These are phyloP conservation scores for Triticum dicoccoides DNA, from an alignment of 176 grass and related monocot species.

Conservation along the genomic window DNA sequence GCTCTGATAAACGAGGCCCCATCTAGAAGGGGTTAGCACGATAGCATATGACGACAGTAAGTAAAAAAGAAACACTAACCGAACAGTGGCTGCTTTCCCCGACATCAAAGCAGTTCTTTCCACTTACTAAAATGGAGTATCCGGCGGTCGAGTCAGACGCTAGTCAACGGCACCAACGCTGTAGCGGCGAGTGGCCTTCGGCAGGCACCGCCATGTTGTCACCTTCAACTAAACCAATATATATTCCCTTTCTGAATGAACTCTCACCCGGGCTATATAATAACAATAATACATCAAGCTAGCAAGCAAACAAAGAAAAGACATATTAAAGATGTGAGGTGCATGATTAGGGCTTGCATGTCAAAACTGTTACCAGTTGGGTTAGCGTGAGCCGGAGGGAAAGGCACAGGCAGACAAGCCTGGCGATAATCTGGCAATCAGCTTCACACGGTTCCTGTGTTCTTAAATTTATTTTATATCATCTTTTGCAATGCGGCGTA, in stretches of 20 bases:
- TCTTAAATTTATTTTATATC: not conserved
- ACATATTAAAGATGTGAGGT: slow-evolving; percentile 32
- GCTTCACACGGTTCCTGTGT: not conserved
- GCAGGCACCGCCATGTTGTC: slow-evolving; percentile 67
- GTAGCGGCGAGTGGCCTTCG: not conserved
- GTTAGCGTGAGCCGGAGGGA: slow-evolving; percentile 45
- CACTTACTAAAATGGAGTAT: not conserved
- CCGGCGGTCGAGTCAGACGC: slow-evolving; percentile 16
- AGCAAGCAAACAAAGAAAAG: not conserved
- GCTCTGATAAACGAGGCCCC: not conserved
- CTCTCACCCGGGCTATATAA: not conserved
- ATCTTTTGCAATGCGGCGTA: not conserved
- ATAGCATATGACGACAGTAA: not conserved
- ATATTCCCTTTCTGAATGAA: not conserved
- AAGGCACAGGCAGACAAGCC: slow-evolving; percentile 5
- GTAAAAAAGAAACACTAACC: not conserved
- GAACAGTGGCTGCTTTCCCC: not conserved
- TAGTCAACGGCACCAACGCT: slow-evolving; percentile 31
- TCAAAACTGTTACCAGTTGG: slow-evolving; percentile 29
- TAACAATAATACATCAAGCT: not conserved
- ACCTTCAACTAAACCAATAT: slow-evolving; percentile 37
- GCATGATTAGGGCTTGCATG: slow-evolving; percentile 44
- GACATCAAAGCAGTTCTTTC: slow-evolving; percentile 10
- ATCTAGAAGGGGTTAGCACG: not conserved
- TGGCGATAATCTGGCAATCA: slow-evolving; percentile 41